A percentile compares a stretch with the other conserved stretches of the same genome.
These are phyloP conservation scores for Ceratobasidium sp. DNA, from an alignment of 1,284 basidiomycete species.

Conservation along the genomic window DNA sequence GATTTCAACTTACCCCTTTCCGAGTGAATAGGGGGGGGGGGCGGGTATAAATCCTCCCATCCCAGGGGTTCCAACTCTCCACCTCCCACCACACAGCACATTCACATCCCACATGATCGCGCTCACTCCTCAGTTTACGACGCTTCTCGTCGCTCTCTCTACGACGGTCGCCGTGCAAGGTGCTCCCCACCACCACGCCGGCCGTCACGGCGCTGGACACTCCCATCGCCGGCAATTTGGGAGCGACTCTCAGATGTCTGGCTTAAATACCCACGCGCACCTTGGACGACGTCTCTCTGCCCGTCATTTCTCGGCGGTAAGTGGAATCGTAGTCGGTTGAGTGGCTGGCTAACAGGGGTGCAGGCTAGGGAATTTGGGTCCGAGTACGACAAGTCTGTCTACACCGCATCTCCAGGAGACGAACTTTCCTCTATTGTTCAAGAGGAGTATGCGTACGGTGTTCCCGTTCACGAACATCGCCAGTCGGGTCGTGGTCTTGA, in stretches of 20 bases:
- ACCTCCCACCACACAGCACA: neutral
- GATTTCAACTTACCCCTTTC: no score
- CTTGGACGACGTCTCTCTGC: no score
- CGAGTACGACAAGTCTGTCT: conserved; percentile 16
- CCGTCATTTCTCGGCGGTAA: no score
- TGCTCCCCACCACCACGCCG: neutral
- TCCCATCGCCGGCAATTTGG: neutral
- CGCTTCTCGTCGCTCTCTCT: conserved; percentile 20
- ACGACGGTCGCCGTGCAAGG: neutral
- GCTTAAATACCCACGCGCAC: neutral
- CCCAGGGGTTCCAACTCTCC: neutral
- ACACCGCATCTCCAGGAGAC: conserved; percentile 1
- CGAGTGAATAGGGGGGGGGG: no score
- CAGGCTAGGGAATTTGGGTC: no score
- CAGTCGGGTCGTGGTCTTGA: conserved; percentile 4
- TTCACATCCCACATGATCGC: conserved; percentile 26
- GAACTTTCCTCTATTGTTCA: neutral
- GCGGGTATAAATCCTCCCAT: no score
- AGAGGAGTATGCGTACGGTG: neutral
- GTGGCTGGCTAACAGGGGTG: no score
- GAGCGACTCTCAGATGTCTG: neutral
- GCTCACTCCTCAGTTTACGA: conserved; percentile 15
- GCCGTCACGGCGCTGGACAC: neutral
- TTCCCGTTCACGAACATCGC: neutral
- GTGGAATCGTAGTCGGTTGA: no score